Conservation (phyloP, 257 asterid species). For the Capsicum pubescens region DNA sequence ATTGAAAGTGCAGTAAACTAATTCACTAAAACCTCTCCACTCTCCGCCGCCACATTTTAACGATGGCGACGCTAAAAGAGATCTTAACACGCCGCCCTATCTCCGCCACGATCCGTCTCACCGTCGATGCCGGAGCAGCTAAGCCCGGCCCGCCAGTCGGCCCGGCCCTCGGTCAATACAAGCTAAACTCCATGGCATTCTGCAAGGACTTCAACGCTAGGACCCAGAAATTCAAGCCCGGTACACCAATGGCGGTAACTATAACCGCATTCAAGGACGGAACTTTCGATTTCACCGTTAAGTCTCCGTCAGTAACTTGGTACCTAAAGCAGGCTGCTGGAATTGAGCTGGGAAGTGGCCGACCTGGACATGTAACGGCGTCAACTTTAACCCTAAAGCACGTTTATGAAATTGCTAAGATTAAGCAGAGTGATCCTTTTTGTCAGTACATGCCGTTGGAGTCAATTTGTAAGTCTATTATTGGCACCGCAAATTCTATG, state of each 20-base stretch:
- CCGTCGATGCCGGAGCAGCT: conserved; percentile 88
- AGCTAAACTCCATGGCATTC: conserved; percentile 87
- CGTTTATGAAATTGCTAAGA: conserved; percentile 88
- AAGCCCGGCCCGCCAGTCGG: conserved; percentile 93
- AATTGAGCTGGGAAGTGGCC: conserved; percentile 70
- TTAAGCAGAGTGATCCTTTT: conserved; percentile 80
- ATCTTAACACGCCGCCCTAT: conserved; percentile 83
- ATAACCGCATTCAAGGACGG: conserved; percentile 80
- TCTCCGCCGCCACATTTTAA: background rate
- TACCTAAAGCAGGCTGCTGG: conserved; percentile 92
- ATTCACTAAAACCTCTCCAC: background rate
- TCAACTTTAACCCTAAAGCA: conserved; percentile 71
- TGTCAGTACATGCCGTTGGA: conserved; percentile 85
- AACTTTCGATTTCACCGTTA: conserved; percentile 79
- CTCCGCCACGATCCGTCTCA: conserved; percentile 87
- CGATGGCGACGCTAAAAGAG: conserved; percentile 81
- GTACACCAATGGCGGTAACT: conserved; percentile 81
- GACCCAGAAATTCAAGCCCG: conserved; percentile 86
- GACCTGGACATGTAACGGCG: conserved; percentile 77
- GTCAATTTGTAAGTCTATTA: conserved; percentile 73
- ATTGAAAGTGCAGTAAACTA: background rate
- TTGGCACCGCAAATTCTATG: conserved; percentile 86
- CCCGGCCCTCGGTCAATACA: conserved; percentile 84
- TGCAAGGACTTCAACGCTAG: conserved; percentile 60
- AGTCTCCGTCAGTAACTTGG: conserved; percentile 86